A percentile compares a stretch with the other conserved stretches of the same genome.
Conservation (phyloP, 768 basidiomycete species). For the Boletus pseudo-olivaceus region DNA sequence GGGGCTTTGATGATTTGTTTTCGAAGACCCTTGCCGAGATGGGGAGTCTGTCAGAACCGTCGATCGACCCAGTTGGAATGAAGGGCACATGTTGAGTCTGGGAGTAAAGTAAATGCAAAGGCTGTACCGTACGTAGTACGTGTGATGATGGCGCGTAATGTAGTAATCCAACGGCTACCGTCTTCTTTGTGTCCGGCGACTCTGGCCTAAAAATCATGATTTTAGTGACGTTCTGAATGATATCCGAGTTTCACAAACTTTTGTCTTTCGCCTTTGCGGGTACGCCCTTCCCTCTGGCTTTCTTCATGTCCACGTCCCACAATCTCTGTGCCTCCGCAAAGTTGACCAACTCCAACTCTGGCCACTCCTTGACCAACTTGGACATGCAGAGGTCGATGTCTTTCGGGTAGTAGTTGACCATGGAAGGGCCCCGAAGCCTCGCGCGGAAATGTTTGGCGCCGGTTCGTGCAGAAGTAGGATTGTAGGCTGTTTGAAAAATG, state of each 20-base stretch:
- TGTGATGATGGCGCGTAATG: not conserved
- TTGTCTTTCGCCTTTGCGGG: slow-evolving; percentile 75
- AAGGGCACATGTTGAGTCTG: slow-evolving; percentile 19
- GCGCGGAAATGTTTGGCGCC: slow-evolving; percentile 90
- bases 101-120: not conserved
- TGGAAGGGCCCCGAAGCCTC: slow-evolving; percentile 79
- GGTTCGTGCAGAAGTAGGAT: slow-evolving; percentile 75
- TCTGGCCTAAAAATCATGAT: slow-evolving; percentile 39
- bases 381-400: slow-evolving; percentile 56
- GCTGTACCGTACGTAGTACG: not conserved
- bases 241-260: slow-evolving; percentile 41
- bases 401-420: slow-evolving; percentile 79
- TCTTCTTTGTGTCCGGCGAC: slow-evolving; percentile 48
- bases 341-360: slow-evolving; percentile 59
- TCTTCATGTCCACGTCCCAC: slow-evolving; percentile 63
- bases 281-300: slow-evolving; percentile 76
- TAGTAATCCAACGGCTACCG: slow-evolving; percentile 23
- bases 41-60: slow-evolving; percentile 40
- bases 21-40: slow-evolving; percentile 57
- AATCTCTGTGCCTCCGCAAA: slow-evolving; percentile 64
- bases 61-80: slow-evolving; percentile 20
- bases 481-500: slow-evolving; percentile 87
- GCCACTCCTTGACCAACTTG: slow-evolving; percentile 47
- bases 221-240: not conserved
- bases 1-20: slow-evolving; percentile 64